Conservation (phyloP, 2,329 filamentous ascomycete genomes). For the Hypoxylon sp. region DNA sequence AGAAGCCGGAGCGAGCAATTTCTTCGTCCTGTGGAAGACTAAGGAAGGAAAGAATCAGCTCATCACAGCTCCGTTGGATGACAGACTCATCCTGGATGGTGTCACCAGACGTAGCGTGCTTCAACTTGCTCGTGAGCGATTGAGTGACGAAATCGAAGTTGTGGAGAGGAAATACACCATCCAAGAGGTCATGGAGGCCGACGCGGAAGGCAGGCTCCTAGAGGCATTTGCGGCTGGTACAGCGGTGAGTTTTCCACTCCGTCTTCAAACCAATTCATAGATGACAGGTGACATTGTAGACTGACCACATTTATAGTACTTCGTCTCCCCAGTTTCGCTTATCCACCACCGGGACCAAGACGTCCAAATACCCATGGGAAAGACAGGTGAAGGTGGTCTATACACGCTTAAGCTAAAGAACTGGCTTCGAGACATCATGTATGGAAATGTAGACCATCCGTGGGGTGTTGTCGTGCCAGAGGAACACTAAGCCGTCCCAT, state of each 20-base stretch:
- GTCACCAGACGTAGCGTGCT: constrained; percentile 87
- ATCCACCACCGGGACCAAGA: constrained; percentile 76
- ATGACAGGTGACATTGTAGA: background rate
- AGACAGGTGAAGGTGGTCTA: constrained; percentile 63
- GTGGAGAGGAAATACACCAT: constrained; percentile 89
- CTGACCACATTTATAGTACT: constrained; percentile 64
- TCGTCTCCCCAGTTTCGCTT: constrained; percentile 75
- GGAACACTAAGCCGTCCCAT: constrained; percentile 54
- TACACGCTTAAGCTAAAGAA: constrained; percentile 74
- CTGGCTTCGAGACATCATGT: constrained; percentile 80
- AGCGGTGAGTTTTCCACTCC: constrained; percentile 69
- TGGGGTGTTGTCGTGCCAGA: constrained; percentile 78
- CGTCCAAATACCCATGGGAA: constrained; percentile 71
- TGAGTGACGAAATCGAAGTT: constrained; percentile 73
- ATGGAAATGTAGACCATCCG: constrained; percentile 73
- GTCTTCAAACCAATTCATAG: background rate
- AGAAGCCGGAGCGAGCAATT: constrained; percentile 92
- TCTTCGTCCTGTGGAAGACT: constrained; percentile 84
- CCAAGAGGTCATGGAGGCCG: constrained; percentile 78
- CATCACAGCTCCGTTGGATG: constrained; percentile 85
- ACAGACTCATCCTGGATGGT: constrained; percentile 87
- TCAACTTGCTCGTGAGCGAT: constrained; percentile 74
- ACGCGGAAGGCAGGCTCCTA: constrained; percentile 79
- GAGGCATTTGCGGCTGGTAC: constrained; percentile 91
- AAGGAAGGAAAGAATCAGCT: constrained; percentile 75